These are phyloP conservation scores for Silene uniflora DNA, from an alignment of 148 eudicot species.

Conservation along the genomic window DNA sequence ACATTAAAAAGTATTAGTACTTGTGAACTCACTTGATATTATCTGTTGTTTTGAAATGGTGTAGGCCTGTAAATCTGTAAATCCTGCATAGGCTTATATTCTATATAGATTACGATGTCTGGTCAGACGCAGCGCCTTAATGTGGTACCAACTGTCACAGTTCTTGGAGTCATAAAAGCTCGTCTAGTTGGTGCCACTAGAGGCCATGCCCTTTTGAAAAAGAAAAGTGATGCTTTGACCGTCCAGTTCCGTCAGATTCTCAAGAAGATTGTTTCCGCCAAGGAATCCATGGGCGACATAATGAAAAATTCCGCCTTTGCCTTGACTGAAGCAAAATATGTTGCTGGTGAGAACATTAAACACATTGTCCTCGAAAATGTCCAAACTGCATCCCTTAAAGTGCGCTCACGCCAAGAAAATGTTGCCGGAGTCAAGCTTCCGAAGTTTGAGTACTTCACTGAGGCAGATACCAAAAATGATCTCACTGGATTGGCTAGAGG, in stretches of 20 bases:
- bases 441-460: conserved; percentile 59
- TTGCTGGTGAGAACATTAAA: conserved; percentile 75
- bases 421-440: conserved; percentile 82
- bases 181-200: conserved; percentile 76
- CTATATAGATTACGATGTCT: conserved; percentile 39
- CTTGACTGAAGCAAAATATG: conserved; percentile 72
- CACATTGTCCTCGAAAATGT: conserved; percentile 70
- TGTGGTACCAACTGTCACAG: conserved; percentile 78
- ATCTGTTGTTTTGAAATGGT: neutral
- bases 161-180: conserved; percentile 77
- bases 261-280: conserved; percentile 62
- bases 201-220: conserved; percentile 82
- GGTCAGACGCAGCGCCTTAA: conserved; percentile 62
- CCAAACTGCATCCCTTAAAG: conserved; percentile 52
- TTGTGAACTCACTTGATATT: too few species aligned
- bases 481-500: conserved; percentile 77
- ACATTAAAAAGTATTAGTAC: too few species aligned
- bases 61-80: neutral
- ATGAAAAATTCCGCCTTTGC: conserved; percentile 66
- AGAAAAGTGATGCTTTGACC: conserved; percentile 74
- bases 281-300: conserved; percentile 73
- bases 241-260: conserved; percentile 74
- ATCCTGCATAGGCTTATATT: too few species aligned
- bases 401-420: conserved; percentile 63
- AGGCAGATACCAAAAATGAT: conserved; percentile 63